These are phyloP conservation scores for Protoeuglena noctilucae DNA, from an alignment of 139 green algal species.

Conservation along the genomic window DNA sequence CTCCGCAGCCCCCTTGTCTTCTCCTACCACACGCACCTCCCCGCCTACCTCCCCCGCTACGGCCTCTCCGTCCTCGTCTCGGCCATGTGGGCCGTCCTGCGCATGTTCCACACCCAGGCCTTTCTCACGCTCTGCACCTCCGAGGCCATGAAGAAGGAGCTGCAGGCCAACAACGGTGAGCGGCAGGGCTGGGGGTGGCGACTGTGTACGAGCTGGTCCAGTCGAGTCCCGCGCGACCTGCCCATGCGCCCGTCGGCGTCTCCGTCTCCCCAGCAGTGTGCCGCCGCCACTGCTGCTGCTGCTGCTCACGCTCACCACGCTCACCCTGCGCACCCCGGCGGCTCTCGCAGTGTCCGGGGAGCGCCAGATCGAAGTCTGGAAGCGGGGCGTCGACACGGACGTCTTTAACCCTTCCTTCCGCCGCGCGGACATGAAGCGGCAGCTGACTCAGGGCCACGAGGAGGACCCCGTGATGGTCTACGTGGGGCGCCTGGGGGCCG, in stretches of 20 bases:
- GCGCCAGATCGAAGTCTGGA: conserved; percentile 38
- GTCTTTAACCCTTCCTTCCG: conserved; percentile 66
- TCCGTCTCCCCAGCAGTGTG: too few relatives aligned
- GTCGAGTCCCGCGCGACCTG: too few relatives aligned
- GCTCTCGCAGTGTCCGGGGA: too few relatives aligned
- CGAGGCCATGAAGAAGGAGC: conserved; percentile 40
- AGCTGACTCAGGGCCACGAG: conserved; percentile 48
- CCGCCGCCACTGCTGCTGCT: neutral
- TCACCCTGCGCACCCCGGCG: too few relatives aligned
- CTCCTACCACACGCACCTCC: conserved; percentile 96
- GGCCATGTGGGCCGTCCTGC: conserved; percentile 81
- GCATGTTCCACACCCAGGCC: conserved; percentile 49
- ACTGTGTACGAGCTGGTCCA: too few relatives aligned
- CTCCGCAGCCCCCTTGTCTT: conserved; percentile 72
- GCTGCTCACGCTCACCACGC: neutral
- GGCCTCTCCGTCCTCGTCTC: conserved; percentile 34
- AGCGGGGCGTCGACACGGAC: conserved; percentile 73
- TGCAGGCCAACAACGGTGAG: too few relatives aligned
- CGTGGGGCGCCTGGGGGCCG: conserved; percentile 76
- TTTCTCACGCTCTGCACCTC: conserved; percentile 56
- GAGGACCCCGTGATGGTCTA: conserved; percentile 70
- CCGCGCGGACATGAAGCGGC: conserved; percentile 38
- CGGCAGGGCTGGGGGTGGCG: too few relatives aligned
- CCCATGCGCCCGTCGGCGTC: too few relatives aligned
- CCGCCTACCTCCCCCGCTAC: conserved; percentile 78